Percentiles rank a stretch among this genome's conserved stretches.
phyloP scores from a whole-genome alignment of 2,329 filamentous ascomycete species.

The Ophiosphaerella narmari region DNA sequence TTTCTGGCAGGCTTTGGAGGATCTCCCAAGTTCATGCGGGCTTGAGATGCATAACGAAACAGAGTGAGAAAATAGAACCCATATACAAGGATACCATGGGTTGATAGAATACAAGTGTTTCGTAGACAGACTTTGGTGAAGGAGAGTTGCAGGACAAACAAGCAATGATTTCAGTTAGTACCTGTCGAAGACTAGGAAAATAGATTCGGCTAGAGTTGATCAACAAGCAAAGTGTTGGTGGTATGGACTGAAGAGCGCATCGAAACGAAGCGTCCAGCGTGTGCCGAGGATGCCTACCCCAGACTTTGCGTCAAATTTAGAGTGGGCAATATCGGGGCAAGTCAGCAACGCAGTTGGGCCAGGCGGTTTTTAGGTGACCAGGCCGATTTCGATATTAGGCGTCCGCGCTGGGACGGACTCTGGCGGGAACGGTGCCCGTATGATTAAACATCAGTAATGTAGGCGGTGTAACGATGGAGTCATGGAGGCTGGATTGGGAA shows the following conservation, averaged over 20 bases:
- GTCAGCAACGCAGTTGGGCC: neutral
- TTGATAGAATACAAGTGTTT: neutral
- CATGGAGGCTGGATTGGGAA: neutral
- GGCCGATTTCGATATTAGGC: slow-evolving; percentile 1
- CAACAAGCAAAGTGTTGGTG: too few species aligned
- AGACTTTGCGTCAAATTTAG: neutral
- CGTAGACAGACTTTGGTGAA: too few species aligned
- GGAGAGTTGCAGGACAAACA: too few species aligned
- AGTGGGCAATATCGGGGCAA: neutral
- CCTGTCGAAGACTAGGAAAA: too few species aligned
- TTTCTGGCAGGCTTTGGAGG: neutral
- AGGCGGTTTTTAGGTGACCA: neutral
- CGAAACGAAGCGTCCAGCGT: neutral
- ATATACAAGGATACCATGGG: neutral
- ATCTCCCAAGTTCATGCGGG: neutral
- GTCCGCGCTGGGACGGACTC: neutral
- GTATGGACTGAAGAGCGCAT: too few species aligned
- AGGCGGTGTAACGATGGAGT: neutral
- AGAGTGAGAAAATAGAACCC: neutral
- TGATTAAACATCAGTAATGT: neutral
- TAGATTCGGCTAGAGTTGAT: too few species aligned
- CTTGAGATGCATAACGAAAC: neutral
- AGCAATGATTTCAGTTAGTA: too few species aligned
- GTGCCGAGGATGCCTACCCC: neutral
- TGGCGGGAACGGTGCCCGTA: neutral